These are phyloP conservation scores for Dendrobium catenatum DNA, from an alignment of 106 monocot genomes.

Conservation along the genomic window DNA sequence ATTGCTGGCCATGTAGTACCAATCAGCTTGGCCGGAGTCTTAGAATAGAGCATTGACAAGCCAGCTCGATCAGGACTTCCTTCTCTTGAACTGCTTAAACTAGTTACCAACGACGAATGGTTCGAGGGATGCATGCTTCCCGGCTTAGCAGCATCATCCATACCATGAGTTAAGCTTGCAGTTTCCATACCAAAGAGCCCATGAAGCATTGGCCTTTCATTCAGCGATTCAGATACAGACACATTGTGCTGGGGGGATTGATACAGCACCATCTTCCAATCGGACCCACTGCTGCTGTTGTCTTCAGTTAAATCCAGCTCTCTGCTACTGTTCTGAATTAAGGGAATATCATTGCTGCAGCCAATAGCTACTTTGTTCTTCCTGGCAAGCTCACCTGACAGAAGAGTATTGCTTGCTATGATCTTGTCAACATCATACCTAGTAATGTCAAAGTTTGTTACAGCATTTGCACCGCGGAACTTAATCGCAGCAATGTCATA, in stretches of 20 bases:
- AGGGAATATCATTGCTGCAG: neutral
- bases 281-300: slow-evolving; percentile 12
- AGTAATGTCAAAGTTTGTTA: slow-evolving; percentile 95
- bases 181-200: slow-evolving; percentile 26
- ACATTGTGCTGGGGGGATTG: slow-evolving; percentile 24
- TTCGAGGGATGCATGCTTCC: slow-evolving; percentile 22
- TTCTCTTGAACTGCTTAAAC: slow-evolving; percentile 50
- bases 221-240: slow-evolving; percentile 10
- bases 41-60: slow-evolving; percentile 46
- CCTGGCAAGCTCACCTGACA: slow-evolving; percentile 66
- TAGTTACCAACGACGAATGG: slow-evolving; percentile 31
- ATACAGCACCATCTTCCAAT: slow-evolving; percentile 56
- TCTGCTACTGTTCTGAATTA: slow-evolving; percentile 12
- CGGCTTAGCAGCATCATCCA: slow-evolving; percentile 15
- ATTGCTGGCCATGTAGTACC: slow-evolving; percentile 42
- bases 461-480: slow-evolving; percentile 86
- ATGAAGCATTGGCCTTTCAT: slow-evolving; percentile 16
- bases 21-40: slow-evolving; percentile 25
- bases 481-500: slow-evolving; percentile 97
- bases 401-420: slow-evolving; percentile 67
- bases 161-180: slow-evolving; percentile 13
- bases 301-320: slow-evolving; percentile 29
- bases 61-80: slow-evolving; percentile 55
- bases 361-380: slow-evolving; percentile 32
- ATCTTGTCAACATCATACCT: slow-evolving; percentile 90